Evolutionary conservation across 2,329 filamentous ascomycete species (phyloP).

Genomic region (Orbilia brochopaga): DNA sequence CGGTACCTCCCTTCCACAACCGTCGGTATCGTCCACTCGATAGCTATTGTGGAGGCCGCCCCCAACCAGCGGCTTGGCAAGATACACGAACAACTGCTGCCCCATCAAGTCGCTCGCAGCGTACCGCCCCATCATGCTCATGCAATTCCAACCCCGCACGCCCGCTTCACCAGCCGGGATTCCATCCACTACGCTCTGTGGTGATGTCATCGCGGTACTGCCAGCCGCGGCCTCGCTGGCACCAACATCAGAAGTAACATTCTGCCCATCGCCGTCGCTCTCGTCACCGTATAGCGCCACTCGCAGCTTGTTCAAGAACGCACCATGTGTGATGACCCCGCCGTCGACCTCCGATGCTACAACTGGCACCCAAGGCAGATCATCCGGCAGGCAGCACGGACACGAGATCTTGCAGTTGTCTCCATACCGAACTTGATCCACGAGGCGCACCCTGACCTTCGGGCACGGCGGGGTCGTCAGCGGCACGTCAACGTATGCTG

Average conservation of each 20-base stretch:
- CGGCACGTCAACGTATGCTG: constrained; percentile 18
- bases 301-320: constrained; percentile 3
- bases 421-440: constrained; percentile 8
- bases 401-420: constrained; percentile 19
- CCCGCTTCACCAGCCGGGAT: constrained; percentile 26
- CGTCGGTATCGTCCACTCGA: constrained; percentile 4
- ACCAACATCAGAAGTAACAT: not conserved
- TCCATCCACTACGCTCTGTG: constrained; percentile 13
- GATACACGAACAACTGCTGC: constrained; percentile 28
- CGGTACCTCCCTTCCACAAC: constrained; percentile 9
- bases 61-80: constrained; percentile 34
- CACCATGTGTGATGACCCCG: constrained; percentile 24
- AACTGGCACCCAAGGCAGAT: constrained; percentile 19
- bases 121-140: constrained; percentile 9
- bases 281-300: constrained; percentile 30
- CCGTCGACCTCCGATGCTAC: constrained; percentile 17
- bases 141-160: constrained; percentile 28
- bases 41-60: constrained; percentile 23
- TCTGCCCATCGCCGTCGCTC: not conserved
- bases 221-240: not conserved
- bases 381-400: constrained; percentile 36
- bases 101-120: constrained; percentile 18
- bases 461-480: constrained; percentile 34
- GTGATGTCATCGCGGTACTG: constrained; percentile 4
- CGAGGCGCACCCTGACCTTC: constrained; percentile 10